Evolutionary conservation across 345 rosid genomes (phyloP).

Genomic region (Eucalyptus lansdowneana): DNA sequence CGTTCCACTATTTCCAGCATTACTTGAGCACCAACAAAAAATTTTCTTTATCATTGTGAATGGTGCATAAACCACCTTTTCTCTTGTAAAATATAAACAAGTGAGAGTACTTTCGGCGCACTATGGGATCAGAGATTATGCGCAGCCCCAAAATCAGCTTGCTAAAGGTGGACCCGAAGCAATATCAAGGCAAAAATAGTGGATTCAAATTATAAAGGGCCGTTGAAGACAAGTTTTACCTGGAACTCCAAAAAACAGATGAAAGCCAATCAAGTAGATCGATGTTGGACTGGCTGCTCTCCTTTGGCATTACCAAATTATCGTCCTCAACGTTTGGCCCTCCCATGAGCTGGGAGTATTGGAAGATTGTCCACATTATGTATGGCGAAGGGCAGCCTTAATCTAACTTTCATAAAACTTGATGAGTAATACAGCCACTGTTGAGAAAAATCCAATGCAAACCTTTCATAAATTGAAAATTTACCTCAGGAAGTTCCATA

Average conservation of each 20-base stretch:
- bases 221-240: slow-evolving; percentile 26
- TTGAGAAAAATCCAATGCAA: background rate
- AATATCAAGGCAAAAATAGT: background rate
- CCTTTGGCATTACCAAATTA: slow-evolving; percentile 1
- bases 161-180: background rate
- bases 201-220: background rate
- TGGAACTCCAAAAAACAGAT: slow-evolving; percentile 87
- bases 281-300: slow-evolving; percentile 24
- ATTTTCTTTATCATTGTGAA: background rate
- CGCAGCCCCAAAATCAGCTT: background rate
- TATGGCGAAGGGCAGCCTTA: slow-evolving; percentile 70
- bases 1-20: background rate
- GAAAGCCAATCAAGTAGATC: slow-evolving; percentile 97
- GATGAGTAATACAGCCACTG: background rate
- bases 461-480: background rate
- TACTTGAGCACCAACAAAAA: background rate
- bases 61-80: background rate
- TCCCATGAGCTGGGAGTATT: slow-evolving; percentile 12
- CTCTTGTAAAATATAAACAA: background rate
- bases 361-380: slow-evolving; percentile 62
- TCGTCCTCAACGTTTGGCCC: slow-evolving; percentile 7
- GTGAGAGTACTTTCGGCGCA: background rate
- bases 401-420: slow-evolving; percentile 31
- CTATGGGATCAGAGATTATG: background rate
- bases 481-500: slow-evolving; percentile 91